Evolutionary conservation across 805 yeast species (phyloP), one percentile per base, ranked within the genome.

Genomic region (Saccharomycopsis capsularis): DNA sequence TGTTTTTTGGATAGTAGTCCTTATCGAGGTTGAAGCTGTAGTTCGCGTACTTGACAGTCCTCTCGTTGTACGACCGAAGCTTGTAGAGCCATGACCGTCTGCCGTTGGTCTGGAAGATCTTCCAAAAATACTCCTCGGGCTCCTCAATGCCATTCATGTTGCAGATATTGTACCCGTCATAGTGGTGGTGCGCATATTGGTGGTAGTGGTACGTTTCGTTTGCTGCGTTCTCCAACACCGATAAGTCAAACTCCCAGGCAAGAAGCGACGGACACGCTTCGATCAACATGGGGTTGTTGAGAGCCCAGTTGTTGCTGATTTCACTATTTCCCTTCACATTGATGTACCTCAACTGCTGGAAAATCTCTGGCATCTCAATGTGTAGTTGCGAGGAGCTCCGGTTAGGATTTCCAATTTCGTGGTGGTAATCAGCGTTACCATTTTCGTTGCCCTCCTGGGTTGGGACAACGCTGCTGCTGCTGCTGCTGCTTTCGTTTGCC

Each of bases 61-160:
- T 25, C 9, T 38, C 38, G 24, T 48, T 52, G 30, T 46, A 49
- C 9, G 40, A 30, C 25, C 55, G 40, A 27, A 64, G 58, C 57
- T 69, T 71, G 60, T 74, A 76, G 19, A 78, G 61, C 82, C 82
- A 78, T 1, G 76, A 68, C 50, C 83, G 62, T 51, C 82, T 62
- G 3, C 81, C 79, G 55, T 74, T 77, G 13, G 45, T 50, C 15
- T 49, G 48, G 22, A 52, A 52, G 7, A 52, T 24, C 40, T 49
- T 46, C 55, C 55, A 52, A 30, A 52, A 49, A 24, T 48, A 52
- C 13, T 44, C 44, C 21, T 48, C 51, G 13, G 27, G 18, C 11
- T 30, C 29, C 11, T 16, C n/a, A 18, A 29, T 30, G 4, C 23
- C 38, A 34, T 34, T 16, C 13, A 34, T 18, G 25, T 13, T 39